Evolutionary conservation across 371 early-diverging fungal species (phyloP).

Genomic region (Chytridiales sp.): DNA sequence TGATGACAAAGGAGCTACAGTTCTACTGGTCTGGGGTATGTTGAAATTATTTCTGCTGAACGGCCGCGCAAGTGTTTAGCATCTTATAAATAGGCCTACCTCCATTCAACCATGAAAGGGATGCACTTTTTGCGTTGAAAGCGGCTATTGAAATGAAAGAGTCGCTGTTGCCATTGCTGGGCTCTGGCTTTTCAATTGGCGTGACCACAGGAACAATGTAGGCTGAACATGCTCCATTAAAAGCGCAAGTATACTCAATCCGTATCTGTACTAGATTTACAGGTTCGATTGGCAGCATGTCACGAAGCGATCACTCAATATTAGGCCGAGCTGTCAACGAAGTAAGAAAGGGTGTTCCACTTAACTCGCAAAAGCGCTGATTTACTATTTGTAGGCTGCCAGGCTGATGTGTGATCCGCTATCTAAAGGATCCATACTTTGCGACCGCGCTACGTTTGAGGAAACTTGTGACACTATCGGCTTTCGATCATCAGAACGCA

Average conservation of each 20-base stretch:
- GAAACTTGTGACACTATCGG: constrained; percentile 3
- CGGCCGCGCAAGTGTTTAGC: too few species aligned
- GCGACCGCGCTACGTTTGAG: constrained; percentile 4
- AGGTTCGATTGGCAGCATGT: constrained; percentile 16
- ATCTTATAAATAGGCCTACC: constrained; percentile 14
- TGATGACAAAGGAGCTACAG: constrained; percentile 31
- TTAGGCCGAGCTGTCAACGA: constrained; percentile 25
- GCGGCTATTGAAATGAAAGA: constrained; percentile 17
- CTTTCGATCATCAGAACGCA: constrained; percentile 1
- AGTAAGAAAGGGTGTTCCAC: background rate
- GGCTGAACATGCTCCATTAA: background rate
- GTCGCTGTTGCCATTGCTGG: background rate
- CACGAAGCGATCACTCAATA: constrained; percentile 24
- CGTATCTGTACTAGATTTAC: constrained; percentile 9
- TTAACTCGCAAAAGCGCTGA: background rate
- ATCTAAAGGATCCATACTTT: constrained; percentile 13
- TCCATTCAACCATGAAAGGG: constrained; percentile 21
- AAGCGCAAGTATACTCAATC: background rate
- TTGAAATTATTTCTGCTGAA: background rate
- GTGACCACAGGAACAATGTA: constrained; percentile 21
- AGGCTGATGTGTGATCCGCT: constrained; percentile 14
- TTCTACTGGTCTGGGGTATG: constrained; percentile 25
- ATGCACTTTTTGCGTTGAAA: constrained; percentile 13
- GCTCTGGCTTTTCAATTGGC: constrained; percentile 24
- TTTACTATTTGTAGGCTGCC: constrained; percentile 7